Evolutionary conservation across 768 basidiomycete species (phyloP).

Genomic region (Steccherinum ochraceum): DNA sequence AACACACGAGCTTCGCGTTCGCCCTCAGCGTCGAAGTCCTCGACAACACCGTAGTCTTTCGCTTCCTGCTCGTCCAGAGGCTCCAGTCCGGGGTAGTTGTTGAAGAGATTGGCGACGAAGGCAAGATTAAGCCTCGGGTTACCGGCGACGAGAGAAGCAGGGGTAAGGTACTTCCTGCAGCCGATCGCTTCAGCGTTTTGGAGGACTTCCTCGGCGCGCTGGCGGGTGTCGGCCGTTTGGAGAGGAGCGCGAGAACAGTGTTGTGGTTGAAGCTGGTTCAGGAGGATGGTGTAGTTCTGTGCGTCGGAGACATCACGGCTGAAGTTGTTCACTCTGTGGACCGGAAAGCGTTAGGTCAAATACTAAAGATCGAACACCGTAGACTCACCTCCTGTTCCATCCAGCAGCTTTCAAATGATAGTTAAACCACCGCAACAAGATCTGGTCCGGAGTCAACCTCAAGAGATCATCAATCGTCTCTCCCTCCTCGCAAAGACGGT

Average conservation of each 20-base stretch:
- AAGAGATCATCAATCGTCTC: constrained; percentile 97
- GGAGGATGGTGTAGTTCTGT: constrained; percentile 94
- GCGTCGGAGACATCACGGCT: constrained; percentile 95
- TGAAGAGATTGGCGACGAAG: constrained; percentile 98
- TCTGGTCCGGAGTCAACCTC: constrained; percentile 92
- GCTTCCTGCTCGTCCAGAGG: constrained; percentile 93
- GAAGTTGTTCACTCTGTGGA: constrained; percentile 87
- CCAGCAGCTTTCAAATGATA: constrained; percentile 95
- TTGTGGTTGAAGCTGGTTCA: constrained; percentile 93
- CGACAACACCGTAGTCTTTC: constrained; percentile 82
- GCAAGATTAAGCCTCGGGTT: constrained; percentile 97
- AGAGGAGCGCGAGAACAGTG: constrained; percentile 89
- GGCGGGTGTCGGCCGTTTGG: constrained; percentile 74
- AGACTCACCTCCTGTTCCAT: constrained; percentile 71
- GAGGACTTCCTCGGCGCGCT: constrained; percentile 87
- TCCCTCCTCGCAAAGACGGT: constrained; percentile 91
- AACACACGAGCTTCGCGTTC: constrained; percentile 98
- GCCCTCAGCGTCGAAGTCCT: constrained; percentile 98
- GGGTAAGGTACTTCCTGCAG: constrained; percentile 93
- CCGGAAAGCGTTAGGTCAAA: not conserved
- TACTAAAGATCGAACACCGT: constrained; percentile 6
- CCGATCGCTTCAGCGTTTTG: constrained; percentile 92
- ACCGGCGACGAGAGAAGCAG: constrained; percentile 84
- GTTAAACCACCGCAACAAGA: constrained; percentile 98
- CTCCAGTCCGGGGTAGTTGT: constrained; percentile 91